Conservation (phyloP, 805 yeast genomes). For the Candida nitratophila region DNA sequence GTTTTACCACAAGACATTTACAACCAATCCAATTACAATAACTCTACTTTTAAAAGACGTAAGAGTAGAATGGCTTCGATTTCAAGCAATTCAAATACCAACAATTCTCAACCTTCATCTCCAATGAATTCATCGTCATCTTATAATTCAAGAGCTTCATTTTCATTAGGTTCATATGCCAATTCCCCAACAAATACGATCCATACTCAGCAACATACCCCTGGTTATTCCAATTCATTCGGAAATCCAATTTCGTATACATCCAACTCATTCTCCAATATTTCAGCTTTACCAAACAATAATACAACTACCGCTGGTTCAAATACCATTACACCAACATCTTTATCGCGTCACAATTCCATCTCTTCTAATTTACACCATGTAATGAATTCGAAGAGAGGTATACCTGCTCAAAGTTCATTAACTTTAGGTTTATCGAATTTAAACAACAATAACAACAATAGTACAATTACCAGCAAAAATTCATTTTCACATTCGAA, state of each 20-base stretch:
- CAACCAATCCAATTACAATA: constrained; percentile 19
- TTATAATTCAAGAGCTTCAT: not conserved
- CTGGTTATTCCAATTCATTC: not conserved
- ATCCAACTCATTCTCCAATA: no score
- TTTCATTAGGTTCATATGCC: not conserved
- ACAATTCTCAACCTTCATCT: constrained; percentile 21
- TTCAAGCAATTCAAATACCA: constrained; percentile 2
- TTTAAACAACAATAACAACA: no score
- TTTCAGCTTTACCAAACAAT: no score
- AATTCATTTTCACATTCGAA: no score
- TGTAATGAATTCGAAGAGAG: constrained; percentile 20
- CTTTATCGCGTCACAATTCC: constrained; percentile 20
- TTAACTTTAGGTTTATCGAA: not conserved
- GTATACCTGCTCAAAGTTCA: constrained; percentile 3
- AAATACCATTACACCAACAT: constrained; percentile 10
- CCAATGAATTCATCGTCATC: constrained; percentile 18
- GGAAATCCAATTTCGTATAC: not conserved
- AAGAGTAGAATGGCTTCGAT: constrained; percentile 18
- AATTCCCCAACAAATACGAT: constrained; percentile 4
- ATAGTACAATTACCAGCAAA: no score
- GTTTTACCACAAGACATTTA: constrained; percentile 9
- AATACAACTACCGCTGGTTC: not conserved
- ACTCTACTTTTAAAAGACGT: constrained; percentile 23
- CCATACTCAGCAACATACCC: not conserved
- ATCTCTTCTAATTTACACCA: constrained; percentile 20